Conservation (phyloP, 2,329 filamentous ascomycete genomes). For the Ascochyta rabiei region DNA sequence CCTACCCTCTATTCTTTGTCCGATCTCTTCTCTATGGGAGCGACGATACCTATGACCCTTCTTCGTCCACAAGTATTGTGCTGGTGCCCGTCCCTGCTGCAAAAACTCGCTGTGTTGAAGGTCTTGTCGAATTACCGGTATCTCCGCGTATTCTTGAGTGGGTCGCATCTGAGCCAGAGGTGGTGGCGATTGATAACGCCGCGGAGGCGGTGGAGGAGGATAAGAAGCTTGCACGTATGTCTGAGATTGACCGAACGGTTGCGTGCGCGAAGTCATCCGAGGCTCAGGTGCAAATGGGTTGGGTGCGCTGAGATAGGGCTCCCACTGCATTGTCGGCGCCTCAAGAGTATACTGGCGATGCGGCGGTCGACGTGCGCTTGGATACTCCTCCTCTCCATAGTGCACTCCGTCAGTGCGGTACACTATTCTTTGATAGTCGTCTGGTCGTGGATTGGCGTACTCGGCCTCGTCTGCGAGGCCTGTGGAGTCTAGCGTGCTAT, state of each 20-base stretch:
- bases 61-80: constrained; percentile 7
- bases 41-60: constrained; percentile 1
- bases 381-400: background rate
- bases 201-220: background rate
- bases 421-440: background rate
- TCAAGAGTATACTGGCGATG: background rate
- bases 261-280: background rate
- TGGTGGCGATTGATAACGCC: background rate
- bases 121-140: background rate
- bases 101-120: too few relatives aligned
- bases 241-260: too few relatives aligned
- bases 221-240: background rate
- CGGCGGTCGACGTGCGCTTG: background rate
- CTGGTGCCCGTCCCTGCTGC: background rate
- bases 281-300: background rate
- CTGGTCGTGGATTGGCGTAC: constrained; percentile 25
- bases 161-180: background rate
- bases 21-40: background rate
- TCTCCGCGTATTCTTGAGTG: background rate
- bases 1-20: background rate
- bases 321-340: constrained; percentile 1
- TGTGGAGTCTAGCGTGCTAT: constrained; percentile 20
- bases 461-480: constrained; percentile 32
- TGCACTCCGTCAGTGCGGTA: background rate
- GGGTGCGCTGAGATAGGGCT: background rate